These are phyloP conservation scores for Brassica rapa DNA, from an alignment of 345 rosid species.

Conservation along the genomic window DNA sequence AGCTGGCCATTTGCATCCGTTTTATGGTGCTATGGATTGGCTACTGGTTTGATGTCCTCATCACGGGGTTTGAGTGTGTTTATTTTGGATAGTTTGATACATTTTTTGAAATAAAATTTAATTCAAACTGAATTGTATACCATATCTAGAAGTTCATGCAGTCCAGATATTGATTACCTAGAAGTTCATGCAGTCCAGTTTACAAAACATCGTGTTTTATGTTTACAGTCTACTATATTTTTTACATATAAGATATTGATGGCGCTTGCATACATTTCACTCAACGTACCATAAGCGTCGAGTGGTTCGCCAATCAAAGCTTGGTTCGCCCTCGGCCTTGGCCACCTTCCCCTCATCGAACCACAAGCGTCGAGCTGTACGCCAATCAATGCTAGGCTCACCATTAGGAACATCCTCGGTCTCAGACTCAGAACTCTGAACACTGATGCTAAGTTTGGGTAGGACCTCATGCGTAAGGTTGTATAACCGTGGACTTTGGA, in stretches of 20 bases:
- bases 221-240: neutral
- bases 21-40: neutral
- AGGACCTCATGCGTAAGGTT: neutral
- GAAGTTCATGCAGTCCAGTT: neutral
- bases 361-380: conserved; percentile 52
- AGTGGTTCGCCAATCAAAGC: conserved; percentile 25
- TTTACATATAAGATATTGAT: neutral
- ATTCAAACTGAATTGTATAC: neutral
- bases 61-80: neutral
- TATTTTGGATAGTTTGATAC: neutral
- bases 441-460: neutral
- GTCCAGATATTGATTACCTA: neutral
- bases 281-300: conserved; percentile 32
- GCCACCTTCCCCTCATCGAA: conserved; percentile 25
- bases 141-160: neutral
- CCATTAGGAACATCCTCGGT: conserved; percentile 9
- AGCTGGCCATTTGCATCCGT: too few relatives aligned
- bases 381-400: conserved; percentile 45
- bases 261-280: neutral
- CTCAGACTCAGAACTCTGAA: neutral
- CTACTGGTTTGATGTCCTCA: neutral
- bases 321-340: conserved; percentile 9
- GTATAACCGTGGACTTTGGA: neutral
- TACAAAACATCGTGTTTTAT: neutral
- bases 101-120: neutral